These are phyloP conservation scores for Trichocladium uniseriatum DNA, from an alignment of 495 filamentous ascomycete species.

Conservation along the genomic window DNA sequence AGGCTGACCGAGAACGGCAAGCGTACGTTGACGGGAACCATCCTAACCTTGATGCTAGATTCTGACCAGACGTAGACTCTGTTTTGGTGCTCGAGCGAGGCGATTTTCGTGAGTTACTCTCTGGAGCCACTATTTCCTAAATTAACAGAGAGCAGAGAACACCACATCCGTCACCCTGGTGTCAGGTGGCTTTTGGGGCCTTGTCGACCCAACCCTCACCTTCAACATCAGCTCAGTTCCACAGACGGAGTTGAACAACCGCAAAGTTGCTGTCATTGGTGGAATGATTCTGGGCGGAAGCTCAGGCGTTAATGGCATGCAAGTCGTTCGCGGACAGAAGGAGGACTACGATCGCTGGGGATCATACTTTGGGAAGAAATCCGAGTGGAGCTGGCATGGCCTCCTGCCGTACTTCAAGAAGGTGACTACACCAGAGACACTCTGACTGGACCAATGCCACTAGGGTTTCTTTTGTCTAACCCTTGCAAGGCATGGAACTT, in stretches of 20 bases:
- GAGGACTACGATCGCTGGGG: slow-evolving; percentile 41
- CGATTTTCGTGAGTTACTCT: slow-evolving; percentile 4
- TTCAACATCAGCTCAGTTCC: slow-evolving; percentile 34
- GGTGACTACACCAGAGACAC: too few species aligned
- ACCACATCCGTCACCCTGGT: slow-evolving; percentile 11
- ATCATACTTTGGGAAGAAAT: slow-evolving; percentile 24
- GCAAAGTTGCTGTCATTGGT: slow-evolving; percentile 21
- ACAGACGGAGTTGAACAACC: slow-evolving; percentile 27
- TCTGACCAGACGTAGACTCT: slow-evolving; percentile 7
- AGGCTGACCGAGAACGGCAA: slow-evolving; percentile 29
- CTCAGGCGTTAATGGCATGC: slow-evolving; percentile 41
- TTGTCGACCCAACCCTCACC: slow-evolving; percentile 8
- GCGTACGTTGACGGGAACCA: slow-evolving; percentile 1
- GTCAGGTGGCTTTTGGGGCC: slow-evolving; percentile 4
- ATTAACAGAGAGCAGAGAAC: slow-evolving; percentile 3
- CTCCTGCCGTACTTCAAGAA: slow-evolving; percentile 38
- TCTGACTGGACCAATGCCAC: too few species aligned
- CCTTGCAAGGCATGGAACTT: slow-evolving; percentile 27
- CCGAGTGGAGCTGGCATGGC: slow-evolving; percentile 36
- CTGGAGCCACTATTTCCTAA: neutral
- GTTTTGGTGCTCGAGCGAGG: slow-evolving; percentile 18
- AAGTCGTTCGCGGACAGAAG: slow-evolving; percentile 31
- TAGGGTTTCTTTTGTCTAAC: too few species aligned
- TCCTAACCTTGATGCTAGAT: neutral
- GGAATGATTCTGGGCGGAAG: slow-evolving; percentile 38